Evolutionary conservation across 1,284 basidiomycete species (phyloP), one percentile per base, ranked within the genome.

Genomic region (Leccinum fallax): DNA sequence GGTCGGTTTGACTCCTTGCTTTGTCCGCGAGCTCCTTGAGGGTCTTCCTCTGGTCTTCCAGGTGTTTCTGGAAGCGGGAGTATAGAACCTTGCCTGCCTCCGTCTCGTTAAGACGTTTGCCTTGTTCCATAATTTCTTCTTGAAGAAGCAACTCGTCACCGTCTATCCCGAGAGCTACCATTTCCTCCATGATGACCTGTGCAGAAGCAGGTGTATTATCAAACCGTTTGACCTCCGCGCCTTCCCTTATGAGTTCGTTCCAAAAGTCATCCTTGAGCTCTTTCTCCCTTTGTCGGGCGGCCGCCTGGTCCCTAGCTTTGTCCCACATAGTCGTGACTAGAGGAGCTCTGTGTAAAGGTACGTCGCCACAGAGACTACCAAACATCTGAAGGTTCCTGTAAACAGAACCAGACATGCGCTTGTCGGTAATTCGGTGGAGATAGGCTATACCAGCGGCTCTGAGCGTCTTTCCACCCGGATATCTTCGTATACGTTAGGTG

Each of bases 341-440:
- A 24, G 46, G 32, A 16, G 9, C 2, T 34, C 46, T 15, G n/a
- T 10, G 28, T 26, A 57, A 7, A 24, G 19, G 32, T n/a, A 34
- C 5, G 34, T 51, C 3, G 16, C 56, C 56, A 21, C 56, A 57
- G 10, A 57, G 19, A 3, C 46, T 24, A 40, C 46, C 30, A 36
- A 57, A 51, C 46, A 34, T 49, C 21, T 49, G 69, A 61, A 81
- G 78, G 65, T 78, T 81, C 19, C 78, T 75, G 6, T 67, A 66
- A 11, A 77, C 78, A 49, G 78, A 77, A 11, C 79, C 79, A 9
- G 24, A 24, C 63, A 83, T 73, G 13, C 79, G 73, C 63, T 73
- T 73, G 65, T 82, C 80, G 32, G 78, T 76, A 58, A 83, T 83
- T 3, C 78, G 74, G 58, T 83, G 81, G 65, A 81, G 24, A 24